phyloP scores from a whole-genome alignment of 2,329 filamentous ascomycete species.

The Fusarium sp. region DNA sequence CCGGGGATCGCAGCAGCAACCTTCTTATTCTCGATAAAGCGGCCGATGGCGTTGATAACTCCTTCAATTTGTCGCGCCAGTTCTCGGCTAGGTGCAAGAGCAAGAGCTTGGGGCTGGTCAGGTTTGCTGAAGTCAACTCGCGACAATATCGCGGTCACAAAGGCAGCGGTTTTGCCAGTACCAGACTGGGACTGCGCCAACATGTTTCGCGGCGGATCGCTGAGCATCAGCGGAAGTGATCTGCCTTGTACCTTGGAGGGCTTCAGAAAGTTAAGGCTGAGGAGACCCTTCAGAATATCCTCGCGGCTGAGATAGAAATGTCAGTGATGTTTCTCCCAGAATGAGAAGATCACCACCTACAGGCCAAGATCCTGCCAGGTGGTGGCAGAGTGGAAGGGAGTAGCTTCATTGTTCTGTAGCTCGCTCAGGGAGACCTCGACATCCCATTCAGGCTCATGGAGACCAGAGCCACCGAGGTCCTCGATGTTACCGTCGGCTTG shows the following conservation, averaged over 20 bases:
- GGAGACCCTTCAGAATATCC: constrained; percentile 79
- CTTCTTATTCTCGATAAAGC: constrained; percentile 79
- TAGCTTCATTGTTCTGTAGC: constrained; percentile 84
- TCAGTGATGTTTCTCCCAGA: constrained; percentile 1
- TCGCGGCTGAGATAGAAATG: constrained; percentile 45
- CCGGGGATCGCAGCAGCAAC: constrained; percentile 88
- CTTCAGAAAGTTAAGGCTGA: constrained; percentile 87
- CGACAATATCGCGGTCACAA: constrained; percentile 90
- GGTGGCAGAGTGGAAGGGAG: constrained; percentile 86
- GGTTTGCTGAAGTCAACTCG: constrained; percentile 79
- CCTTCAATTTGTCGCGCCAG: constrained; percentile 92
- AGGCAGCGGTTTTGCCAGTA: constrained; percentile 97
- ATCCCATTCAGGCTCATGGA: constrained; percentile 80
- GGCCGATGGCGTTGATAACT: constrained; percentile 84
- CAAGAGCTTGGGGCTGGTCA: constrained; percentile 82
- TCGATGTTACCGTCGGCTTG: constrained; percentile 52
- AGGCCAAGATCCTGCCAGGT: constrained; percentile 87
- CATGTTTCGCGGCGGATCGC: constrained; percentile 89
- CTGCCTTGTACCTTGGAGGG: constrained; percentile 98
- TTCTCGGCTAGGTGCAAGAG: constrained; percentile 92
- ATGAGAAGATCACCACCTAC: constrained; percentile 55
- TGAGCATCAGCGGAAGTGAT: constrained; percentile 87
- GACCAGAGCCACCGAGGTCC: constrained; percentile 58
- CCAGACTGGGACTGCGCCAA: constrained; percentile 99
- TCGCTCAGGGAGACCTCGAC: constrained; percentile 94